phyloP scores from a whole-genome alignment of 2,329 filamentous ascomycete genomes.

The Penicillium sp. region DNA sequence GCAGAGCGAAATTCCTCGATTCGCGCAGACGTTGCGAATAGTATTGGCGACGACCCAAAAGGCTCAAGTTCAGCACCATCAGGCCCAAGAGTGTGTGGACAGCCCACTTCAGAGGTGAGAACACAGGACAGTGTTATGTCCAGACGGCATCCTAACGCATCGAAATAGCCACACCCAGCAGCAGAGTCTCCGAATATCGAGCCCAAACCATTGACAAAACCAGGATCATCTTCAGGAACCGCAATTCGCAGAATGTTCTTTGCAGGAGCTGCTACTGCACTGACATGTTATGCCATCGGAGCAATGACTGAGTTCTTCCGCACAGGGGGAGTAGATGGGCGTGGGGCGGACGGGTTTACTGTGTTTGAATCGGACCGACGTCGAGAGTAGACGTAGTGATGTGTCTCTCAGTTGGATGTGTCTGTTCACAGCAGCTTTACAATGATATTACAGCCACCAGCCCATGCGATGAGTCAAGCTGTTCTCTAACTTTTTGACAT shows the following conservation, averaged over 20 bases:
- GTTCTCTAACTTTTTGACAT: no score
- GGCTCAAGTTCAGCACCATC: conserved; percentile 1
- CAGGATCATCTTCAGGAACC: conserved; percentile 18
- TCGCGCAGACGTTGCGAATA: conserved; percentile 12
- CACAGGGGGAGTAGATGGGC: conserved; percentile 41
- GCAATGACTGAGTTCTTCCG: conserved; percentile 45
- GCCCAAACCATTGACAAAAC: conserved; percentile 1
- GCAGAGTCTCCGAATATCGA: not conserved
- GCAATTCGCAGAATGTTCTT: conserved; percentile 36
- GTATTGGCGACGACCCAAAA: conserved; percentile 12
- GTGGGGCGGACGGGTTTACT: conserved; percentile 42
- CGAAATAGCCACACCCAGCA: conserved; percentile 19
- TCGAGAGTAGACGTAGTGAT: conserved; percentile 12
- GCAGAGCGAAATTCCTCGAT: conserved; percentile 4
- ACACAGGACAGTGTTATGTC: conserved; percentile 23
- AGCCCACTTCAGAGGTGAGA: conserved; percentile 23
- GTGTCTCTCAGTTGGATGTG: no score
- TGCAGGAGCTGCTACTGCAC: conserved; percentile 36
- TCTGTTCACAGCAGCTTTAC: not conserved
- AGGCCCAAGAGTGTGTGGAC: not conserved
- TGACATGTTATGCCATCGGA: conserved; percentile 44
- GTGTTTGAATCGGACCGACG: conserved; percentile 40
- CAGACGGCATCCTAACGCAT: conserved; percentile 29
- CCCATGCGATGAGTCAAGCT: no score
- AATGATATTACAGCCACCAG: not conserved